phyloP scores from a whole-genome alignment of 495 filamentous ascomycete species.

The Cercophora sp. region DNA sequence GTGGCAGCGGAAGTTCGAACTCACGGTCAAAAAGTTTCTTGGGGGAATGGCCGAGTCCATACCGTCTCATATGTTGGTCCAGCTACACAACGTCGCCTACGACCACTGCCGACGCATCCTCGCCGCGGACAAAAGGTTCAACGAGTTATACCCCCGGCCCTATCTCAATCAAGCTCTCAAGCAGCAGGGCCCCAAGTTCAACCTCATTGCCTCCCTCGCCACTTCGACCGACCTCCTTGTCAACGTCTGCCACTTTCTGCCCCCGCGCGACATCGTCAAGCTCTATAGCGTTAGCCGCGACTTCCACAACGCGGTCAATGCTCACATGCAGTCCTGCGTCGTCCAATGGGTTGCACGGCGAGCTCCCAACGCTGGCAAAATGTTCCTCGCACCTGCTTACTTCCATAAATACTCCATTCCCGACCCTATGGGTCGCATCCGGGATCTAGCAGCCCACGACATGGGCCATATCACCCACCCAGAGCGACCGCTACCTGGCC shows the following conservation, averaged over 20 bases:
- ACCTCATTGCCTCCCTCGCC: conserved; percentile 49
- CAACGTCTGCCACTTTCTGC: conserved; percentile 47
- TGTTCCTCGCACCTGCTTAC: conserved; percentile 54
- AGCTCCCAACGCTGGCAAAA: conserved; percentile 40
- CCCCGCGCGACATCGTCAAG: conserved; percentile 44
- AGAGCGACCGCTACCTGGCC: conserved; percentile 1
- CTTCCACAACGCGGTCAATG: conserved; percentile 52
- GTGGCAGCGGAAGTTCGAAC: too few species aligned
- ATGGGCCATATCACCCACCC: conserved; percentile 11
- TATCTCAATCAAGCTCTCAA: too few species aligned
- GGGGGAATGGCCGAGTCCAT: too few species aligned
- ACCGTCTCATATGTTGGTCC: too few species aligned
- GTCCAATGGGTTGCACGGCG: conserved; percentile 23
- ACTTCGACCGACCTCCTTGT: conserved; percentile 46
- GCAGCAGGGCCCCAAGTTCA: conserved; percentile 38
- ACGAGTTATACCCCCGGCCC: too few species aligned
- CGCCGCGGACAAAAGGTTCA: too few species aligned
- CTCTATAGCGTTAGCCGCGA: conserved; percentile 55
- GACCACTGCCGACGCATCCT: too few species aligned
- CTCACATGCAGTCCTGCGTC: conserved; percentile 37
- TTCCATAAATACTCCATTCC: conserved; percentile 40
- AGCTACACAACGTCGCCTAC: too few species aligned
- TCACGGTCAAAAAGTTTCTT: too few species aligned
- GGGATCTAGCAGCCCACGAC: conserved; percentile 17
- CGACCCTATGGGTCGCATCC: conserved; percentile 39